These are phyloP conservation scores for Monosporascus ibericus DNA, from an alignment of 2,329 filamentous ascomycete genomes.

Conservation along the genomic window DNA sequence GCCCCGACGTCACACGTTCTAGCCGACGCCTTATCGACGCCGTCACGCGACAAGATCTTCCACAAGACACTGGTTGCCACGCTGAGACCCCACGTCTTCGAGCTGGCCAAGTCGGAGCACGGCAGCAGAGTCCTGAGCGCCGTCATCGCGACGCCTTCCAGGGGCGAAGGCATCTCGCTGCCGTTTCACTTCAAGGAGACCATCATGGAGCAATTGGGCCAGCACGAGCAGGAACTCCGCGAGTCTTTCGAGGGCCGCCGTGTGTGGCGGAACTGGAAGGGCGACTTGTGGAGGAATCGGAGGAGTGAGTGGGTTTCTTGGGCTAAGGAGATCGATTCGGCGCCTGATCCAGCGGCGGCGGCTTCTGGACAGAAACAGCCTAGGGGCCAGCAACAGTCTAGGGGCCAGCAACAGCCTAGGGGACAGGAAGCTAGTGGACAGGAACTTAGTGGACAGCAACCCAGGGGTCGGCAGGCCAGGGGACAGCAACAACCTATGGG, in stretches of 20 bases:
- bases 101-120: conserved; percentile 43
- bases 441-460: no score
- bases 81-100: conserved; percentile 37
- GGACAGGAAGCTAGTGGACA: no score
- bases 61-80: conserved; percentile 49
- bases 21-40: conserved; percentile 41
- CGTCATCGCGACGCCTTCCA: conserved; percentile 44
- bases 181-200: conserved; percentile 54
- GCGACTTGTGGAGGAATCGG: conserved; percentile 50
- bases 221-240: conserved; percentile 42
- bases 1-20: conserved; percentile 45
- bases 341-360: conserved; percentile 5
- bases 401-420: no score
- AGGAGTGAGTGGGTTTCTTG: conserved; percentile 50
- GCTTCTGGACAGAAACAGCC: no score
- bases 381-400: no score
- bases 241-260: conserved; percentile 49
- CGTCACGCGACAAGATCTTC: conserved; percentile 44
- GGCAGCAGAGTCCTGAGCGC: conserved; percentile 47
- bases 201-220: conserved; percentile 43
- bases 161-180: conserved; percentile 40
- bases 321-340: conserved; percentile 44
- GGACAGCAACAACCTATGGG: no score
- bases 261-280: conserved; percentile 53
- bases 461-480: no score